Base-by-base conservation (phyloP, 768 basidiomycete species). In the Leucocoprinus birnbaumii region DNA sequence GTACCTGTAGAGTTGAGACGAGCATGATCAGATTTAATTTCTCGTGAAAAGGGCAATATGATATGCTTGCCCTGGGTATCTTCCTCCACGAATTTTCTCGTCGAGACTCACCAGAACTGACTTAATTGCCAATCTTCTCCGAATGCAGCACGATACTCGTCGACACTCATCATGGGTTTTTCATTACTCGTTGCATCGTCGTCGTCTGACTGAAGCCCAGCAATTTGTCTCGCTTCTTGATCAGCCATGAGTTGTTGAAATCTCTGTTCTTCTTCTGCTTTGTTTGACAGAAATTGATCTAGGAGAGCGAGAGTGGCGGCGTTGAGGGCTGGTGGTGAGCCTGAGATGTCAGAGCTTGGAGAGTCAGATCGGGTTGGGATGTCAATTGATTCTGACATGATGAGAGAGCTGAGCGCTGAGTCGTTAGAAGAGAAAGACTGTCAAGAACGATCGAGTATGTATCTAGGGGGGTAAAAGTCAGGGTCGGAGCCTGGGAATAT, bases 81-180 rank as follows among this genome's bases (percentile, higher is more conserved):
- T n/a, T 61, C 34, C 11, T 54, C 18, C 31, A 3, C 27, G 43
- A 19, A 16, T 50, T 34, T n/a, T 25, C 18, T 18, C 13, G 26
- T 16, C 44, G 24, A 37, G 25, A 68, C 77, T 71, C 64, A 77
- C 76, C 78, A 78, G 57, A 78, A 78, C 64, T 79, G 77, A 60
- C 75, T 78, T 40, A 78, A 69, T 60, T 79, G 76, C 77, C 77
- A 78, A 64, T 77, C 75, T 65, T 78, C 77, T 16, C 73, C 68
- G 51, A 79, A 79, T 13, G 73, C 70, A 34, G 64, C 58, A 25
- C 71, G 66, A 56, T 73, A 79, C 56, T 78, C 75, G 41, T 74
- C 70, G 14, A 78, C 73, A 53, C 70, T 75, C 59, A 78, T 66
- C 69, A 77, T 75, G 2, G 69, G 67, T 48, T 70, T 70, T 9